Conservation (phyloP, 805 yeast species). For the Saccharomyces cerevisiae region DNA sequence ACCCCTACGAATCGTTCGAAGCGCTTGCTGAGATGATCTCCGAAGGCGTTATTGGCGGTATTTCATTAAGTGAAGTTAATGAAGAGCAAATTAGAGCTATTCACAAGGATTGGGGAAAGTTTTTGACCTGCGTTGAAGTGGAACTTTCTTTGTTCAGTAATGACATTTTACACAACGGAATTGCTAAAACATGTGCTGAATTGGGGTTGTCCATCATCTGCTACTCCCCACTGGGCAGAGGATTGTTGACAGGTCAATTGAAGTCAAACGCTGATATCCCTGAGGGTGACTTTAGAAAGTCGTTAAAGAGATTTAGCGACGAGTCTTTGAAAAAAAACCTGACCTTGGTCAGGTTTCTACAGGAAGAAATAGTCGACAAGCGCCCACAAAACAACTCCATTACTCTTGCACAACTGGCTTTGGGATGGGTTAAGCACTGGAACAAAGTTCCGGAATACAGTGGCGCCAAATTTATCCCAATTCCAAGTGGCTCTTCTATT, state of each 20-base stretch:
- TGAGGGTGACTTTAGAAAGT: slow-evolving; percentile 45
- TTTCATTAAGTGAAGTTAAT: slow-evolving; percentile 67
- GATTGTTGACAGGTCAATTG: slow-evolving; percentile 60
- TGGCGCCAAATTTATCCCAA: slow-evolving; percentile 55
- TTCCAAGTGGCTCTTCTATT: slow-evolving; percentile 66
- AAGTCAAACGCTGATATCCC: slow-evolving; percentile 41
- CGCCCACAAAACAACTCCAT: slow-evolving; percentile 39
- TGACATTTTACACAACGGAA: slow-evolving; percentile 55
- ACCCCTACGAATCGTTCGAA: slow-evolving; percentile 46
- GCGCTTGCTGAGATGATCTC: slow-evolving; percentile 52
- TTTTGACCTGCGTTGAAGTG: slow-evolving; percentile 63
- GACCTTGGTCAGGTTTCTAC: slow-evolving; percentile 40
- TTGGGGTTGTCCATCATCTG: slow-evolving; percentile 59
- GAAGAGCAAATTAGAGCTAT: slow-evolving; percentile 57
- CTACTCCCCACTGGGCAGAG: slow-evolving; percentile 79
- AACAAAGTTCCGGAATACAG: slow-evolving; percentile 30
- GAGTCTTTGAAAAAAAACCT: slow-evolving; percentile 51
- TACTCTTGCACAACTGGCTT: slow-evolving; percentile 58
- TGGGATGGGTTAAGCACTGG: slow-evolving; percentile 54
- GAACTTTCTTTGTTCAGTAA: slow-evolving; percentile 69
- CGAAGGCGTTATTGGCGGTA: slow-evolving; percentile 57
- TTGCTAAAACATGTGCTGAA: slow-evolving; percentile 50
- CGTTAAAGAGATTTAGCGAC: slow-evolving; percentile 48
- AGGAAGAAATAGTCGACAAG: slow-evolving; percentile 39
- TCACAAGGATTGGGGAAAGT: slow-evolving; percentile 37